A percentile compares a stretch with the other conserved stretches of the same genome.
phyloP scores from a whole-genome alignment of 345 rosid genomes.

The Melastoma malabathricum region DNA sequence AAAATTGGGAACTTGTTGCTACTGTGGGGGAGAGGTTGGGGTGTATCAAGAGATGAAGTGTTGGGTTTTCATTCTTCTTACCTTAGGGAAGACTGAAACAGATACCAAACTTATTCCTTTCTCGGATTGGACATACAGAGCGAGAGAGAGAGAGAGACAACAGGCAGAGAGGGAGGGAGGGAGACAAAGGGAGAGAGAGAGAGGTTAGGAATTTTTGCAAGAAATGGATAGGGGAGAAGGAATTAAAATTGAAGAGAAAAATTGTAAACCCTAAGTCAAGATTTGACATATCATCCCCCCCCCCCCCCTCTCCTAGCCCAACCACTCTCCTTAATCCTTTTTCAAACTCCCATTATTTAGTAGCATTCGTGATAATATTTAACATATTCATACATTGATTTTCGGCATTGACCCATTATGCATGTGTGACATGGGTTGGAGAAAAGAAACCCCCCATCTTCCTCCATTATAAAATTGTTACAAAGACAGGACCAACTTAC shows the following conservation, averaged over 20 bases:
- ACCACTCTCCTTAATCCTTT: no score
- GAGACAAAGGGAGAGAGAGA: constrained; percentile 2
- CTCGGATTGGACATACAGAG: constrained; percentile 3
- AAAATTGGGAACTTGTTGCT: background rate
- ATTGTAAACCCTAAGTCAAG: constrained; percentile 12
- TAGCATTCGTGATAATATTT: no score
- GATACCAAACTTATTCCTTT: constrained; percentile 4
- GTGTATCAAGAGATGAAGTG: background rate
- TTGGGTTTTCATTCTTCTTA: background rate
- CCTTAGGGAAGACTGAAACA: constrained; percentile 4
- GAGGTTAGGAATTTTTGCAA: constrained; percentile 4
- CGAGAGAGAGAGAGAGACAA: background rate
- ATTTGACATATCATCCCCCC: constrained; percentile 9
- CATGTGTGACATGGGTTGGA: no score
- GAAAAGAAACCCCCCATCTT: no score
- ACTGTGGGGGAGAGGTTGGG: no score
- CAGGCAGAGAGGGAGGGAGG: no score
- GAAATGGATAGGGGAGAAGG: constrained; percentile 5
- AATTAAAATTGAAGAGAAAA: background rate
- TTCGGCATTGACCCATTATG: no score
- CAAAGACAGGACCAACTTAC: no score
- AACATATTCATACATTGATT: no score
- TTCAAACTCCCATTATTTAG: no score
- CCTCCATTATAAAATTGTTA: no score
- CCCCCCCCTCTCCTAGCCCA: no score